Evolutionary conservation across 129 eudicot species (phyloP), one percentile per base, ranked within the genome.

Genomic region (Mikania micrantha): DNA sequence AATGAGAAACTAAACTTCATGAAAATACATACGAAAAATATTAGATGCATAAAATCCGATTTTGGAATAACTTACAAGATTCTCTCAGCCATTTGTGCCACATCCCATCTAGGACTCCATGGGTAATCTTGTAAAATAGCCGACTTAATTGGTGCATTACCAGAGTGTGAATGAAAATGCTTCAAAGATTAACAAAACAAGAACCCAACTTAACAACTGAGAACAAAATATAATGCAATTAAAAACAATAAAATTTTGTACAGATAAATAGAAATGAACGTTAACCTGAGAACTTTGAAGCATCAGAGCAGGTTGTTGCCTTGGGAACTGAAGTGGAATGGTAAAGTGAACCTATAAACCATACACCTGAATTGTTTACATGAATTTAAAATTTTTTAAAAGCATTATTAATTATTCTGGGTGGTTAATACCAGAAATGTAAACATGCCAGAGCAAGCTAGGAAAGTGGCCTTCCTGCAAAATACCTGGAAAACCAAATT

Each of bases 91-190:
- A 88, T 88, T 79, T 80, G 75, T 36, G 89, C 59, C 28, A 70
- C 66, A 16, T 86, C 95, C 98, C 98, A 93, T 73, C 98, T 80
- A n/a, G 98, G 98, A 82, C 98, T 93, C 98, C 98, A 93, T 17
- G 96, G 98, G 58, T 82, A 86, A 47, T 88, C 91, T 6, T 87
- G 68, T 74, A 86, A 20, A 59, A 42, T 57, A 66, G 83, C 74
- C 4, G 98, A 93, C 76, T 86, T 88, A 17, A 93, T 63, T 5
- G 98, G 96, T 25, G 72, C 85, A 24, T 78, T 83, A 39, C 69
- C 57, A 47, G 83, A 50, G 73, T 79, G 83, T 64, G 82, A 49
- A 69, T 79, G 81, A 76, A 88, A 88, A 74, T 93, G 92, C 98
- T 92, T 75, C 73, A 79, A 28, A 20, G 44, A 9, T 27, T 9